Evolutionary conservation across 1,284 basidiomycete species (phyloP), one percentile per base, ranked within the genome.

Genomic region (Irpex sp.): DNA sequence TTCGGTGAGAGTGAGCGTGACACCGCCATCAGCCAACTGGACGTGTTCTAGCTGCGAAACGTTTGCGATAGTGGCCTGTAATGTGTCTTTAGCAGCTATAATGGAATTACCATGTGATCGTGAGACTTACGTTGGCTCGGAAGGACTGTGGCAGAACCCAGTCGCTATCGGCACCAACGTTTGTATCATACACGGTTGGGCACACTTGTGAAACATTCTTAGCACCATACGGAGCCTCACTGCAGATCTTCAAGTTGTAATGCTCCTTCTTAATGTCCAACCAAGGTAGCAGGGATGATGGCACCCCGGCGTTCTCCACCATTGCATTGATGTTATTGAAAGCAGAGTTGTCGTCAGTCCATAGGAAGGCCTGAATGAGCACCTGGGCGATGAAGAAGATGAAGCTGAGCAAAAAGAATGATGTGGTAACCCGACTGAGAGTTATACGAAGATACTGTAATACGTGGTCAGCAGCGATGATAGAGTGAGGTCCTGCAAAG

Each of bases 331-430:
- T 71, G 37, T 84, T 67, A 4, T 68, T 61, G 60, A 71, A 69
- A 64, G 81, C 81, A 46, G 78, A 70, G 15, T 75, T 68, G 68
- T 87, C 83, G 63, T 81, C 66, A 35, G 75, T 76, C 68, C 78
- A 81, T 5, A 84, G 74, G 37, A 84, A 74, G 1, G 81, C 78
- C 67, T 85, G 83, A 15, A 84, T 75, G 59, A 82, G 67, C 7
- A 71, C 72, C 58, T 77, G 76, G 6, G 71, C 69, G 39, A 77
- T 67, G 61, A 75, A 77, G 61, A 72, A 70, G 13, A 72, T 50
- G 58, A 76, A 69, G 33, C 72, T 72, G 37, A 77, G 67, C 3
- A 83, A 65, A 68, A 87, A 82, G 74, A 85, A 86, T 3, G 77
- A 71, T 39, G 77, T 69, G 9, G 83, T 82, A 56, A 74, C 61